Conservation (phyloP, 1,284 basidiomycete species). For the Naganishia sp. region DNA sequence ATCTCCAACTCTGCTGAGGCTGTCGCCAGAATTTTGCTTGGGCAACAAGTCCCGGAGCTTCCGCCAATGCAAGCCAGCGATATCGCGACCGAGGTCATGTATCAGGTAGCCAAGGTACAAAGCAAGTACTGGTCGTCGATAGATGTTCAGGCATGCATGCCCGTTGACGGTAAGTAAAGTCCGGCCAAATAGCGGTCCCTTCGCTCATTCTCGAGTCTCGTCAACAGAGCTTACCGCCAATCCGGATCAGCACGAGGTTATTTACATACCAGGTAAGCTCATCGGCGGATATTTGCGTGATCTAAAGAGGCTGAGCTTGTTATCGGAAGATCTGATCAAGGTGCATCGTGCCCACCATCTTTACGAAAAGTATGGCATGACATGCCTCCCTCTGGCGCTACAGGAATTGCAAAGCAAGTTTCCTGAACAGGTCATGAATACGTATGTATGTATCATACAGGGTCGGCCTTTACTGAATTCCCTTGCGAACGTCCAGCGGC, state of each 20-base stretch:
- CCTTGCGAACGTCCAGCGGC: constrained; percentile 34
- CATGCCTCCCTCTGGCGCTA: constrained; percentile 74
- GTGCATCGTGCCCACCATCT: constrained; percentile 77
- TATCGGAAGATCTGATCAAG: constrained; percentile 71
- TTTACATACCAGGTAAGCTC: constrained; percentile 40
- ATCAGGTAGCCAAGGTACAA: constrained; percentile 80
- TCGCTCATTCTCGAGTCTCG: constrained; percentile 7
- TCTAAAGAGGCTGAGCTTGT: background rate
- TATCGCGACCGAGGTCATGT: constrained; percentile 80
- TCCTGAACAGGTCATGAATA: constrained; percentile 76
- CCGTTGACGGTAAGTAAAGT: constrained; percentile 56
- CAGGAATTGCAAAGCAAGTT: constrained; percentile 68
- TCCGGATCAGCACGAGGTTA: constrained; percentile 35
- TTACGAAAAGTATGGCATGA: constrained; percentile 69
- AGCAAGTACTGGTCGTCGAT: constrained; percentile 88
- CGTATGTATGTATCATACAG: constrained; percentile 45
- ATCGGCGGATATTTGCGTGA: too few species aligned
- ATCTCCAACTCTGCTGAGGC: constrained; percentile 84
- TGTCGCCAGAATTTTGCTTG: constrained; percentile 79
- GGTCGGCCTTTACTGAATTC: background rate
- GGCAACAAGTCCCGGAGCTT: constrained; percentile 76
- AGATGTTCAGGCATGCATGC: constrained; percentile 73
- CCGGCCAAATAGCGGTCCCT: background rate
- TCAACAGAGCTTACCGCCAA: constrained; percentile 19
- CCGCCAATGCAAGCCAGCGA: constrained; percentile 70